Evolutionary conservation across 2,329 filamentous ascomycete species (phyloP).

Genomic region (Aspergillus sp.): DNA sequence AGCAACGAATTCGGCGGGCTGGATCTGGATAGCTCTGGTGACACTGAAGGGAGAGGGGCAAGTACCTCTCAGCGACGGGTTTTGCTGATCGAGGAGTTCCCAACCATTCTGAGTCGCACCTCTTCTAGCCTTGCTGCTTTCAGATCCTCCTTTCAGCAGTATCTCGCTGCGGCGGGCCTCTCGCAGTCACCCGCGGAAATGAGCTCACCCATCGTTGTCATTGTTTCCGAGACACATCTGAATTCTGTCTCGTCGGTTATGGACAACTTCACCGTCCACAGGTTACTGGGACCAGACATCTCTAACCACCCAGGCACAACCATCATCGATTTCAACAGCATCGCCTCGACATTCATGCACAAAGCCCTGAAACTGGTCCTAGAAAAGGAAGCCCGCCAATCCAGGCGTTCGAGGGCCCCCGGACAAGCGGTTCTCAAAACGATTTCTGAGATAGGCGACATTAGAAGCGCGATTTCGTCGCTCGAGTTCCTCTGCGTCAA

Average conservation of each 20-base stretch:
- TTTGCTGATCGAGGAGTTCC: slow-evolving; percentile 73
- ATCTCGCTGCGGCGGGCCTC: slow-evolving; percentile 59
- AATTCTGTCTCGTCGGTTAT: slow-evolving; percentile 75
- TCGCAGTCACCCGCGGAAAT: slow-evolving; percentile 31
- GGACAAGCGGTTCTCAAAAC: slow-evolving; percentile 68
- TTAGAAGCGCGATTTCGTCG: slow-evolving; percentile 83
- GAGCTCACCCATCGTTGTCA: slow-evolving; percentile 68
- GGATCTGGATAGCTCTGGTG: slow-evolving; percentile 31
- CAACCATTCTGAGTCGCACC: slow-evolving; percentile 60
- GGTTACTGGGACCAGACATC: slow-evolving; percentile 78
- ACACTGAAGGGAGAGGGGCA: slow-evolving; percentile 2
- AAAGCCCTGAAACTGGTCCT: slow-evolving; percentile 78
- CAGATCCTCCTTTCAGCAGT: slow-evolving; percentile 64
- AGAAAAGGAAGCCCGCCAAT: slow-evolving; percentile 73
- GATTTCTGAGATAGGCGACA: slow-evolving; percentile 79
- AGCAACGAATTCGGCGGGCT: slow-evolving; percentile 72
- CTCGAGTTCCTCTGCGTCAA: slow-evolving; percentile 87
- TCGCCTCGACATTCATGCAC: slow-evolving; percentile 74
- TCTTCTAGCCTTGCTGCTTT: slow-evolving; percentile 61
- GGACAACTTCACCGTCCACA: slow-evolving; percentile 88
- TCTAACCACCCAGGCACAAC: slow-evolving; percentile 68
- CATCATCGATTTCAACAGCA: slow-evolving; percentile 83
- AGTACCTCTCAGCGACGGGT: slow-evolving; percentile 38
- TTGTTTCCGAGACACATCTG: slow-evolving; percentile 83
- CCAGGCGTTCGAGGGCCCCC: slow-evolving; percentile 63